These are phyloP conservation scores for Paxillus involutus DNA, from an alignment of 768 basidiomycete genomes.

Conservation along the genomic window DNA sequence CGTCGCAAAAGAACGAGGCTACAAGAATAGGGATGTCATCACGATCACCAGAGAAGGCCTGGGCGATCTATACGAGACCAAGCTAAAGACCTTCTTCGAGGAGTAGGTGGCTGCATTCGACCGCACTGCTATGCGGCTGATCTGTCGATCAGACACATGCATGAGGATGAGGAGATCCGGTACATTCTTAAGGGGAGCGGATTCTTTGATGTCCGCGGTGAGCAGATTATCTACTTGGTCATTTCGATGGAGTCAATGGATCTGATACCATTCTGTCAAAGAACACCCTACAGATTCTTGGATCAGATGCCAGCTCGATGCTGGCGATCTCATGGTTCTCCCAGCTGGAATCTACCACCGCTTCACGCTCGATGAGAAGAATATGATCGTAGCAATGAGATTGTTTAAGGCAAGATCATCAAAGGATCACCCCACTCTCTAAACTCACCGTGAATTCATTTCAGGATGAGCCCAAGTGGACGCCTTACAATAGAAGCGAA, in stretches of 20 bases:
- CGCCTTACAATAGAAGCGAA: conserved; percentile 63
- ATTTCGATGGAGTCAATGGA: not conserved
- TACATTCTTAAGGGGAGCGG: conserved; percentile 86
- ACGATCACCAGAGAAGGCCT: conserved; percentile 76
- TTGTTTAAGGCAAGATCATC: conserved; percentile 69
- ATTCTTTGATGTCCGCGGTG: conserved; percentile 90
- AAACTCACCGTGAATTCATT: not conserved
- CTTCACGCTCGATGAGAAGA: conserved; percentile 80
- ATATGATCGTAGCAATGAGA: conserved; percentile 75
- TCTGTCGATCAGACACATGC: conserved; percentile 65
- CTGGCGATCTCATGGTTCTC: conserved; percentile 83
- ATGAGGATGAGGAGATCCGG: conserved; percentile 95
- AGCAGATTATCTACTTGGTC: conserved; percentile 16
- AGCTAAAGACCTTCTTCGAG: conserved; percentile 80
- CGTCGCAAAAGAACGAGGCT: conserved; percentile 66
- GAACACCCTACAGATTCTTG: conserved; percentile 69
- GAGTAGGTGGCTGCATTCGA: conserved; percentile 50
- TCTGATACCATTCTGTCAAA: conserved; percentile 24
- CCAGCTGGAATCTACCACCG: conserved; percentile 94
- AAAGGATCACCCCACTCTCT: not conserved
- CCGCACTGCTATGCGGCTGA: not conserved
- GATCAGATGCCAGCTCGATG: conserved; percentile 75
- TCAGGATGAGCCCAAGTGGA: conserved; percentile 93
- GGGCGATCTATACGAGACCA: conserved; percentile 80
- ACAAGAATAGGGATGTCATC: conserved; percentile 84